Evolutionary conservation across 148 eudicot species (phyloP), one percentile per base, ranked within the genome.

Genomic region (Heliosperma pusillum): DNA sequence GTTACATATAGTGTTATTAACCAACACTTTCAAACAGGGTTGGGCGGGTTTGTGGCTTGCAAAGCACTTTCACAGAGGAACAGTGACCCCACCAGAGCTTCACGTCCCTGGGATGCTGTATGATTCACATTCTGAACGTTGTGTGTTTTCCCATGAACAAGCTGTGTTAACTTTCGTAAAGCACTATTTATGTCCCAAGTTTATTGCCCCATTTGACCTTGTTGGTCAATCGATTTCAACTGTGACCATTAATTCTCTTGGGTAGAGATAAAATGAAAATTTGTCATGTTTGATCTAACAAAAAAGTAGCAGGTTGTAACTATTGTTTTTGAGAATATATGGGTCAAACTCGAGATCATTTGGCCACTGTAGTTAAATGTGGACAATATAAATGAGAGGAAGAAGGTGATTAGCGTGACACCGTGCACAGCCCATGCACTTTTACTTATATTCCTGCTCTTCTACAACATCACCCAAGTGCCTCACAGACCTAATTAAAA

Each of bases 81-180:
- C 79, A 77, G 62, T 80, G 96, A 93, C 79, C 98, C 98, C 64
- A 79, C 92, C 69, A 93, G 90, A 85, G 98, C 98, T 70, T 93
- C 98, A 25, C 92, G 98, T 57, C 96, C 98, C 58, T 93, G 98
- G 98, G 98, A 93, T 83, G 80, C 72, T 79, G 98, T 94, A 94
- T 67, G 79, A 30, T 47, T 16, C 11, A 77, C 68, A 24, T 26
- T 69, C 77, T 26, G 26, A 26, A 61, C 29, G 21, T 61, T 75
- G 63, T 21, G 16, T 71, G 15, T 55, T 36, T 56, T 67, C 7
- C 11, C 42, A 26, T 12, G 16, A 69, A 44, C 45, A 42, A 16
- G 15, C 55, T 69, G 25, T 30, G 10, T 26, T 45, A 16, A 61
- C 10, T 29, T 58, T 3, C 45, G 19, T 17, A 20, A 7, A 50